Base-by-base conservation (phyloP, 768 basidiomycete genomes). In the Lactarius tabidus region DNA sequence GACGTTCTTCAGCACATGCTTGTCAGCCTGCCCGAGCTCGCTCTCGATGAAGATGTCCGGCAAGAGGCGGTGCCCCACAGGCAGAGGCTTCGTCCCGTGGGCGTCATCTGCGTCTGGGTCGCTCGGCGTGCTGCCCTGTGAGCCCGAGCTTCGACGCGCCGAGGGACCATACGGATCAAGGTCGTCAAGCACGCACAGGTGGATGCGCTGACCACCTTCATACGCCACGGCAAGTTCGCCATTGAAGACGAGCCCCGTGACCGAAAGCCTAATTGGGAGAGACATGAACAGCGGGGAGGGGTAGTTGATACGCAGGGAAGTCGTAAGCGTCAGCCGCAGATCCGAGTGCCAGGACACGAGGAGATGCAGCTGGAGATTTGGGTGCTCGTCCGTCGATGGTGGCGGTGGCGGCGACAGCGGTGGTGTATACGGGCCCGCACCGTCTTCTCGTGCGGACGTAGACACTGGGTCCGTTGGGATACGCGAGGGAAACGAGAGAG, bases 251-350 rank as follows among this genome's bases (percentile, higher is more conserved):
- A 98, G 80, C 1, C 93, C 92, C 0, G 90, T 95, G 31, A 98
- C 85, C n/a, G 88, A 90, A 61, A 98, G 86, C 72, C 91, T 90
- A 75, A 99, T 91, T 8, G 97, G 97, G 29, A 99, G 83, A 17
- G 92, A 88, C 95, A 99, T 98, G 81, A 99, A 98, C 74, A 90
- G 85, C 0, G 90, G 89, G 0, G 94, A 94, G 6, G 97, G 97
- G 74, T 98, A 98, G 77, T 99, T 97, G 76, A 99, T 95, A 67
- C 95, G 84, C 31, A 98, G 82, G 10, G 93, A 95, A 0, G 97
- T 98, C 35, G 91, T 87, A 62, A 99, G 82, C 9, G 91, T 91
- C 70, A 99, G 81, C 18, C 91, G 88, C 10, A 98, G 80, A 74
- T 97, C 88, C 12, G 95, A 93, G 59, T 88, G 84, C 87, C 96